Evolutionary conservation across 2,329 filamentous ascomycete genomes (phyloP).

Genomic region (Ceratocystis cubensis): DNA sequence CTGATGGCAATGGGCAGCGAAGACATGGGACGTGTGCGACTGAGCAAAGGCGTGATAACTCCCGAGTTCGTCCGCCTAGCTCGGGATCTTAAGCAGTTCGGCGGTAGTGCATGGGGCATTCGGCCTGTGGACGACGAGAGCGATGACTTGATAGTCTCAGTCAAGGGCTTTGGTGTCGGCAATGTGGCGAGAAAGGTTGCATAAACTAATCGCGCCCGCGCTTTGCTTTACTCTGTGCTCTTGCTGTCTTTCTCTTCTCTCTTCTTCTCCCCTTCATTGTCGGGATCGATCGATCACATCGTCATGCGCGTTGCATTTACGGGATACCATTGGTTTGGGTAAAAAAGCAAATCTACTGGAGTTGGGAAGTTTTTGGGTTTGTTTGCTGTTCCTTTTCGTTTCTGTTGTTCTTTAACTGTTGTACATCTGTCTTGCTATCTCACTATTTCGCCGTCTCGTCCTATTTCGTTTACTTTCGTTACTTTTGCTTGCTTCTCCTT

Average conservation of each 20-base stretch:
- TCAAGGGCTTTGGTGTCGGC: conserved; percentile 85
- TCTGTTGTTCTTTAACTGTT: conserved; percentile 4
- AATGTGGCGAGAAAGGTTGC: conserved; percentile 88
- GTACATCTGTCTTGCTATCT: conserved; percentile 12
- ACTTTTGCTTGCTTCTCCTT: neutral
- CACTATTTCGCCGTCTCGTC: neutral
- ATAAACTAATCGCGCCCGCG: conserved; percentile 27
- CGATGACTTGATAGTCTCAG: conserved; percentile 68
- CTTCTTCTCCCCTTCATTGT: conserved; percentile 8
- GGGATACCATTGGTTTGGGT: conserved; percentile 12
- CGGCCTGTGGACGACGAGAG: conserved; percentile 58
- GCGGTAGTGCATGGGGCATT: conserved; percentile 81
- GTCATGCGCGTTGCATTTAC: conserved; percentile 17
- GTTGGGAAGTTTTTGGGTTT: conserved; percentile 18
- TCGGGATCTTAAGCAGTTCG: conserved; percentile 77
- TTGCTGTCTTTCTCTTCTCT: neutral
- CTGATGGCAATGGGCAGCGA: conserved; percentile 98
- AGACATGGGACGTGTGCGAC: conserved; percentile 74
- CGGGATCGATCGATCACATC: conserved; percentile 11
- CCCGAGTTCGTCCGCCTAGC: conserved; percentile 71
- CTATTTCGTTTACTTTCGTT: neutral
- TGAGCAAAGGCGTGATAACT: conserved; percentile 70
- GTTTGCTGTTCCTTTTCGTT: conserved; percentile 12
- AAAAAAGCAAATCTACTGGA: conserved; percentile 21
- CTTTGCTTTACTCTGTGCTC: conserved; percentile 20